These are phyloP conservation scores for Epichloe typhina DNA, from an alignment of 2,329 filamentous ascomycete species.

Conservation along the genomic window DNA sequence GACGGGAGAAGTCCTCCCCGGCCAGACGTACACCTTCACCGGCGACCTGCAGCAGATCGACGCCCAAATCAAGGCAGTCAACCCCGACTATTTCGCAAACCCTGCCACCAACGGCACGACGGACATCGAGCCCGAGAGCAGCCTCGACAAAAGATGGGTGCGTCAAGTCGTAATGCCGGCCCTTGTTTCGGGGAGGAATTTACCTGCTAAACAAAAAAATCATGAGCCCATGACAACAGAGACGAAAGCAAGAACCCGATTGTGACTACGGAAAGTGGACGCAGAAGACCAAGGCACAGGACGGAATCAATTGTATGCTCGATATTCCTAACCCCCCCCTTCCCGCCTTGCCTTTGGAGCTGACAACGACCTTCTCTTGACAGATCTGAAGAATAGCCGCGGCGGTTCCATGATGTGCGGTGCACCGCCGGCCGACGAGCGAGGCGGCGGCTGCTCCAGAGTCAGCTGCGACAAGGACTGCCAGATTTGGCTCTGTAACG, in stretches of 20 bases:
- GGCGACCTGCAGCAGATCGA: neutral
- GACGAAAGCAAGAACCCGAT: neutral
- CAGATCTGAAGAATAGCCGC: neutral
- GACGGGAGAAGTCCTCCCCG: slow-evolving; percentile 1
- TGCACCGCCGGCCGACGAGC: neutral
- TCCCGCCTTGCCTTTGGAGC: too few species aligned
- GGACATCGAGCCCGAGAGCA: neutral
- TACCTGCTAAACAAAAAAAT: neutral
- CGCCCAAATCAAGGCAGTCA: neutral
- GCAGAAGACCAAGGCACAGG: neutral
- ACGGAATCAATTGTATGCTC: neutral
- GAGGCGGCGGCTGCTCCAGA: neutral
- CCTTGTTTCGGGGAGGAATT: too few species aligned
- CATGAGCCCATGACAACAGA: neutral
- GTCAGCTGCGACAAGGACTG: neutral
- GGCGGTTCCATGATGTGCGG: neutral
- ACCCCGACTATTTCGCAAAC: neutral
- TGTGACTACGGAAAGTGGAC: neutral
- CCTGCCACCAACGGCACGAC: neutral
- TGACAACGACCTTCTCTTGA: neutral
- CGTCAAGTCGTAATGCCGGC: neutral
- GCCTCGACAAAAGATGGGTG: slow-evolving; percentile 1
- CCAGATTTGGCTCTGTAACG: slow-evolving; percentile 1
- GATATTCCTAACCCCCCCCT: too few species aligned
- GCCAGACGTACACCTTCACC: neutral